A percentile compares a stretch with the other conserved stretches of the same genome.
These are phyloP conservation scores for Hemileia vastatrix DNA, from an alignment of 1,284 basidiomycete genomes.

Conservation along the genomic window DNA sequence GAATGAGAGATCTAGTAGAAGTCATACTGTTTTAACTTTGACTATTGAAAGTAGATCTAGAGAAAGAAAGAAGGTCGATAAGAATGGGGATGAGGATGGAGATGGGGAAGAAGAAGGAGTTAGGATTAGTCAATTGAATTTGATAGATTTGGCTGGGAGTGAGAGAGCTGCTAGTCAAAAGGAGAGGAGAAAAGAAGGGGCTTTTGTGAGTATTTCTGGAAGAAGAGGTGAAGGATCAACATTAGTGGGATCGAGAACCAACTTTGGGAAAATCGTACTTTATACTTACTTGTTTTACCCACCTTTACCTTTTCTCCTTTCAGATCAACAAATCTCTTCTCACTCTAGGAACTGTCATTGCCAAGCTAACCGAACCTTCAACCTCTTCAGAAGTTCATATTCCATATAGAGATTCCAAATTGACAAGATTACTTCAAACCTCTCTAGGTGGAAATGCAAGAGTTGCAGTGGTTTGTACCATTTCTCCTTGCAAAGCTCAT, in stretches of 20 bases:
- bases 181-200: slow-evolving; percentile 52
- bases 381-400: slow-evolving; percentile 45
- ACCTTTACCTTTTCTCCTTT: neutral
- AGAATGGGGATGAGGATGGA: slow-evolving; percentile 4
- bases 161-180: slow-evolving; percentile 52
- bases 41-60: slow-evolving; percentile 42
- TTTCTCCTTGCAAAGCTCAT: slow-evolving; percentile 48
- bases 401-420: slow-evolving; percentile 53
- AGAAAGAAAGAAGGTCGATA: too few relatives aligned
- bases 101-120: too few relatives aligned
- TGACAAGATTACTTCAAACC: slow-evolving; percentile 51
- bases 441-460: slow-evolving; percentile 52
- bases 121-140: slow-evolving; percentile 46
- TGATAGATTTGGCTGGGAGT: slow-evolving; percentile 54
- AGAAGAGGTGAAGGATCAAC: slow-evolving; percentile 47
- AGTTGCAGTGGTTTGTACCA: slow-evolving; percentile 53
- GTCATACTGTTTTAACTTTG: slow-evolving; percentile 52
- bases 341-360: slow-evolving; percentile 49
- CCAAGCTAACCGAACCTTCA: slow-evolving; percentile 49
- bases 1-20: slow-evolving; percentile 51
- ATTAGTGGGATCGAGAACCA: too few relatives aligned
- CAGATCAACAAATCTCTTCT: slow-evolving; percentile 38
- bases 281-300: neutral
- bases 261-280: too few relatives aligned
- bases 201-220: slow-evolving; percentile 51